Evolutionary conservation across 2,329 filamentous ascomycete species (phyloP).

Genomic region (Endoconidiophora polonica): DNA sequence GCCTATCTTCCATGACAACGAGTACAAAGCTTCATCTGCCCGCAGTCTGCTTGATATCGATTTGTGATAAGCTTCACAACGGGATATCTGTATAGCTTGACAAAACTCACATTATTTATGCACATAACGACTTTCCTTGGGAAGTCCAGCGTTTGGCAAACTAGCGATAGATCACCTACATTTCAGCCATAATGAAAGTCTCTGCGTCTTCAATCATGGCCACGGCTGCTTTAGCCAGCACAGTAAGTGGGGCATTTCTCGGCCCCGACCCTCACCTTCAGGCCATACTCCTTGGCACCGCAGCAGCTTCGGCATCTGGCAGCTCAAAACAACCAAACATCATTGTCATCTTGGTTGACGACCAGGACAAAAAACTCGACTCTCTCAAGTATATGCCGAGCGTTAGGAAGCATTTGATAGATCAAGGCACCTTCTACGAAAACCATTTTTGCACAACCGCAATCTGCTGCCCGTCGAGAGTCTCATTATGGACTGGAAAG

Average conservation of each 20-base stretch:
- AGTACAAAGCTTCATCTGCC: too few species aligned
- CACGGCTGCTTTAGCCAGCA: not conserved
- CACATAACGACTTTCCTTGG: too few species aligned
- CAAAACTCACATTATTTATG: too few species aligned
- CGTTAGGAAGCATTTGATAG: conserved; percentile 34
- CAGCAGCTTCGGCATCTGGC: not conserved
- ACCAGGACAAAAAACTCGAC: conserved; percentile 46
- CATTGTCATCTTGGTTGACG: conserved; percentile 49
- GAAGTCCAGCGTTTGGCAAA: too few species aligned
- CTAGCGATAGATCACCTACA: too few species aligned
- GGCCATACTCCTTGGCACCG: not conserved
- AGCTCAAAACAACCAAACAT: conserved; percentile 31
- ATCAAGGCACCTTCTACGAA: conserved; percentile 39
- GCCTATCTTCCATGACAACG: too few species aligned
- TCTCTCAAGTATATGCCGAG: conserved; percentile 42
- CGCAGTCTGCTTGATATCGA: too few species aligned
- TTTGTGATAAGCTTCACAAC: too few species aligned
- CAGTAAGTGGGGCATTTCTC: not conserved
- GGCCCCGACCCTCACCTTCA: not conserved
- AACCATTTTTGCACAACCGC: conserved; percentile 49
- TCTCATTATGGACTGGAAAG: conserved; percentile 43
- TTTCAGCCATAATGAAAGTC: too few species aligned
- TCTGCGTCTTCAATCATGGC: too few species aligned
- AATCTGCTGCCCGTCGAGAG: conserved; percentile 47
- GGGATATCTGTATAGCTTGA: too few species aligned